A percentile compares a stretch with the other conserved stretches of the same genome.
These are phyloP conservation scores for Ophiocordyceps camponoti-leonardi DNA, from an alignment of 2,329 filamentous ascomycete genomes.

Conservation along the genomic window DNA sequence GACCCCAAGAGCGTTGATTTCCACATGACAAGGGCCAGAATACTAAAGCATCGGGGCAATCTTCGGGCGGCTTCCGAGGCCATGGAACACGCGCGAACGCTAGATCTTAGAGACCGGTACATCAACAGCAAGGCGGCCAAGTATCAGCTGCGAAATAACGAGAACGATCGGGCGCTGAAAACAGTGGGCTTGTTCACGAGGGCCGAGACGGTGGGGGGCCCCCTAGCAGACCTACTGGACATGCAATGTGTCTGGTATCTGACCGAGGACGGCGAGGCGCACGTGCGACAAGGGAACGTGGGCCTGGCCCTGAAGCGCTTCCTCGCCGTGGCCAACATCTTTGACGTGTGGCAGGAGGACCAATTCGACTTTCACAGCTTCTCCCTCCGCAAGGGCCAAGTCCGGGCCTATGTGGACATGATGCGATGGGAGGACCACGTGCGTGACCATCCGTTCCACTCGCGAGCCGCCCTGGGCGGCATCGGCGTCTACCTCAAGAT, in stretches of 20 bases:
- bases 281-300: conserved; percentile 63
- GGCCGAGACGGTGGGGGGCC: conserved; percentile 74
- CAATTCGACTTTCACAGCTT: conserved; percentile 99
- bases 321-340: conserved; percentile 76
- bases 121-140: conserved; percentile 98
- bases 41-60: conserved; percentile 82
- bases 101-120: conserved; percentile 84
- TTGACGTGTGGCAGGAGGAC: conserved; percentile 95
- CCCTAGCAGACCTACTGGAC: conserved; percentile 78
- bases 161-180: conserved; percentile 70
- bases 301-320: conserved; percentile 86
- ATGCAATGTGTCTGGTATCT: conserved; percentile 99
- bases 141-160: conserved; percentile 84
- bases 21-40: conserved; percentile 86
- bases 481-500: conserved; percentile 66
- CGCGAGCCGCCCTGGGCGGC: conserved; percentile 65
- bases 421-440: conserved; percentile 87
- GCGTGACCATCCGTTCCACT: conserved; percentile 85
- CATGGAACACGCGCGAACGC: conserved; percentile 73
- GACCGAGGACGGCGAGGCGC: conserved; percentile 85
- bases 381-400: conserved; percentile 89
- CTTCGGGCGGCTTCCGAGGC: conserved; percentile 61
- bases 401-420: conserved; percentile 91
- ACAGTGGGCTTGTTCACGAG: conserved; percentile 91
- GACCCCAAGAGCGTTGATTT: conserved; percentile 75